A percentile compares a stretch with the other conserved stretches of the same genome.
Conservation (phyloP, 257 asterid genomes). For the Lithospermum erythrorhizon region DNA sequence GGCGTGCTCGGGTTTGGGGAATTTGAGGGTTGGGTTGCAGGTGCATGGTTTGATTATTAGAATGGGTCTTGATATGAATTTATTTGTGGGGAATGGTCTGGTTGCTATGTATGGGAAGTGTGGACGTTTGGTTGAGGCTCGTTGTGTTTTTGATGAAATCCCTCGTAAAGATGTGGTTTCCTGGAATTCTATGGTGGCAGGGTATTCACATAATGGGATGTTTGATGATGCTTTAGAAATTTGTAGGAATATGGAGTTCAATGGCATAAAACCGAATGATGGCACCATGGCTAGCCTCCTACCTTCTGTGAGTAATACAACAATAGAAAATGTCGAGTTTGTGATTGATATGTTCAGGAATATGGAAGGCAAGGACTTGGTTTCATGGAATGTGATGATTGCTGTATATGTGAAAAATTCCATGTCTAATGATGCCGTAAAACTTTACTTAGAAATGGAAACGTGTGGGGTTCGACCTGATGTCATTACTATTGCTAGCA, state of each 20-base stretch:
- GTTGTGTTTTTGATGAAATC: slow-evolving; percentile 52
- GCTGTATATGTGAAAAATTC: slow-evolving; percentile 51
- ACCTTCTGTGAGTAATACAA: slow-evolving; percentile 63
- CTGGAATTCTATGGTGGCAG: slow-evolving; percentile 81
- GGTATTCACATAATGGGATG: slow-evolving; percentile 53
- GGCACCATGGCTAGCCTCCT: slow-evolving; percentile 94
- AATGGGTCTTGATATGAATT: slow-evolving; percentile 46
- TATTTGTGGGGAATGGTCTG: slow-evolving; percentile 68
- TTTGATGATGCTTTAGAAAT: slow-evolving; percentile 63
- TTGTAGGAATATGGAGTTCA: slow-evolving; percentile 57
- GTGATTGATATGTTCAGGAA: slow-evolving; percentile 51
- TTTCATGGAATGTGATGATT: slow-evolving; percentile 91
- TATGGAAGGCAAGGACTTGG: slow-evolving; percentile 38
- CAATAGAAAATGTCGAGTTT: slow-evolving; percentile 44
- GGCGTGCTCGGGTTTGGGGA: slow-evolving; percentile 52
- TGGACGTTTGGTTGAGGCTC: slow-evolving; percentile 48
- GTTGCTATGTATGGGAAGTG: slow-evolving; percentile 88
- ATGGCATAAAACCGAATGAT: slow-evolving; percentile 45
- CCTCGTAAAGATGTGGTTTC: slow-evolving; percentile 56
- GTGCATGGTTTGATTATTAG: slow-evolving; percentile 50
- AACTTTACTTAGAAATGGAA: slow-evolving; percentile 52
- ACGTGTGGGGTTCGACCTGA: slow-evolving; percentile 41
- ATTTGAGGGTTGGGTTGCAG: slow-evolving; percentile 49
- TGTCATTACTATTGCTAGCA: slow-evolving; percentile 54
- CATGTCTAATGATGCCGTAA: slow-evolving; percentile 64